A percentile compares a stretch with the other conserved stretches of the same genome.
phyloP scores from a whole-genome alignment of 2,329 filamentous ascomycete species.

The Rhynchosporium graminicola region DNA sequence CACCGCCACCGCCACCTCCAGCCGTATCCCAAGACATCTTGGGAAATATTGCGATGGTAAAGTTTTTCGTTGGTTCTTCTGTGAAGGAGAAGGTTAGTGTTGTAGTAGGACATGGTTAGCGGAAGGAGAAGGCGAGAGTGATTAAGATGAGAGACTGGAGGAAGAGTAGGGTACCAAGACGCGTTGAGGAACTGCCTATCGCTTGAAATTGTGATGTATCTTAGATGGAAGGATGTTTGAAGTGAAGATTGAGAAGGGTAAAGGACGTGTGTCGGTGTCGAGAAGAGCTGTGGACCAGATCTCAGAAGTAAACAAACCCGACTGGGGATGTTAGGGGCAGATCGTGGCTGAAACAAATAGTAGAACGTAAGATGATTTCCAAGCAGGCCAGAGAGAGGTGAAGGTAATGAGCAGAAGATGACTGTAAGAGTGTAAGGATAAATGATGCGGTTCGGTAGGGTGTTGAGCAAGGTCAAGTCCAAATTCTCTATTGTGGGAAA shows the following conservation, averaged over 20 bases:
- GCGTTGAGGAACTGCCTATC: not conserved
- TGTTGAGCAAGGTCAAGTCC: not conserved
- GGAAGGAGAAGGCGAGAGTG: not conserved
- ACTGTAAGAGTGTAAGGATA: not conserved
- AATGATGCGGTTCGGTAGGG: not conserved
- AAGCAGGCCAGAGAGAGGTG: not conserved
- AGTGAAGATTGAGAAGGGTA: not conserved
- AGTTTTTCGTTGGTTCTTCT: not conserved
- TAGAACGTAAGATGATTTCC: not conserved
- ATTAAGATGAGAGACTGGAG: not conserved
- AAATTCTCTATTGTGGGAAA: not conserved
- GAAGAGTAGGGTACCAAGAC: not conserved
- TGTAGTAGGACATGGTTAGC: not conserved
- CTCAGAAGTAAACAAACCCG: not conserved
- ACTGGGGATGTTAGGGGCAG: not conserved
- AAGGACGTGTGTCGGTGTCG: not conserved
- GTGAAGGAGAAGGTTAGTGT: not conserved
- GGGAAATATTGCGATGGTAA: not conserved
- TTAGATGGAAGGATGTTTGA: not conserved
- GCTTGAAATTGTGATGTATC: not conserved
- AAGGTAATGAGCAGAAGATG: not conserved
- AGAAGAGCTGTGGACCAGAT: not conserved
- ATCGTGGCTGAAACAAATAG: not conserved
- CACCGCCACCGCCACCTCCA: slow-evolving; percentile 18
- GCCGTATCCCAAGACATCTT: slow-evolving; percentile 37